These are phyloP conservation scores for Phytophthora pini DNA, from an alignment of 352 stramenopile species.

Conservation along the genomic window DNA sequence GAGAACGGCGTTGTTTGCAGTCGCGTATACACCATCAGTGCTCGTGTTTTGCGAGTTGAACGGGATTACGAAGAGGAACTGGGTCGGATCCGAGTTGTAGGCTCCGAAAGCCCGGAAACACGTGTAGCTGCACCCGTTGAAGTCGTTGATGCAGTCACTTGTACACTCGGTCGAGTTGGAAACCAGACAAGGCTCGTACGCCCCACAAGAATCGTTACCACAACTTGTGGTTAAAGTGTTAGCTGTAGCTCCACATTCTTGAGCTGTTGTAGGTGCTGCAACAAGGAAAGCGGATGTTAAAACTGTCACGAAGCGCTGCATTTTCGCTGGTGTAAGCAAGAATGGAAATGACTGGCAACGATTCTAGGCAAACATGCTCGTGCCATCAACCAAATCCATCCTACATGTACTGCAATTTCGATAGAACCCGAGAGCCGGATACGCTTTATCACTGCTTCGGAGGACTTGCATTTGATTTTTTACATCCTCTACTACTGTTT, in stretches of 20 bases:
- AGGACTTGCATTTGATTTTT: background rate
- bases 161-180: constrained; percentile 17
- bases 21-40: constrained; percentile 11
- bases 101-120: constrained; percentile 24
- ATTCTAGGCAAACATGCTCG: background rate
- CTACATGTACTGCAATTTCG: constrained; percentile 7
- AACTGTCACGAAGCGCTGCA: background rate
- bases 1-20: constrained; percentile 12
- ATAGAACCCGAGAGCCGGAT: constrained; percentile 11
- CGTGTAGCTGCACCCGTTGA: constrained; percentile 12
- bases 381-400: constrained; percentile 10
- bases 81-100: constrained; percentile 24
- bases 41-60: constrained; percentile 4
- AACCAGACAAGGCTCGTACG: constrained; percentile 18
- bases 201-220: constrained; percentile 13
- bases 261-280: background rate
- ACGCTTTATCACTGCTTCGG: background rate
- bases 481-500: constrained; percentile 10
- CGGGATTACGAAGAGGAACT: constrained; percentile 23
- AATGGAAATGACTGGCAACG: constrained; percentile 4
- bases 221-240: constrained; percentile 23
- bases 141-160: background rate
- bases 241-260: constrained; percentile 5
- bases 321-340: background rate
- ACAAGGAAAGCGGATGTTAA: background rate